These are phyloP conservation scores for Emergomyces africanus DNA, from an alignment of 2,329 filamentous ascomycete genomes.

Conservation along the genomic window DNA sequence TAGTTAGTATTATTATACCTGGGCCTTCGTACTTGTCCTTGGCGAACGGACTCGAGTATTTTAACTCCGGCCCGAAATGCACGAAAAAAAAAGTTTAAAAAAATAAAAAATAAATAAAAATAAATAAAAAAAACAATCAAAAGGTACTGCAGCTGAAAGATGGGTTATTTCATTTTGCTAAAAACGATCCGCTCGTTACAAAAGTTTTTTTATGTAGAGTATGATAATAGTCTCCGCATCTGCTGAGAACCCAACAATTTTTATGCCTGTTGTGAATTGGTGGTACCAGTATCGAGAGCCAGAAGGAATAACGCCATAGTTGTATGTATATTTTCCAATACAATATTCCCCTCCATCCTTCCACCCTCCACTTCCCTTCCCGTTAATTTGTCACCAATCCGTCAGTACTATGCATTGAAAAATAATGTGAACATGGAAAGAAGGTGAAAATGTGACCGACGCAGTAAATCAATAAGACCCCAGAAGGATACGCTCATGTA, in stretches of 20 bases:
- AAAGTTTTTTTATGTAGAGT: neutral
- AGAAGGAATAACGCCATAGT: neutral
- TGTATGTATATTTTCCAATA: neutral
- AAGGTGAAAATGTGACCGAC: neutral
- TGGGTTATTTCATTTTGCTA: neutral
- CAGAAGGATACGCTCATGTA: neutral
- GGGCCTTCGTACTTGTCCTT: too few relatives aligned
- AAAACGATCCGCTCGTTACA: neutral
- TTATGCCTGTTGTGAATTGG: neutral
- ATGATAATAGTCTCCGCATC: neutral
- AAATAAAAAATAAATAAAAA: neutral
- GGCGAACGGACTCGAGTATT: neutral
- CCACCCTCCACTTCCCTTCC: too few relatives aligned
- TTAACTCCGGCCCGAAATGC: neutral
- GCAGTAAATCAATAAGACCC: neutral
- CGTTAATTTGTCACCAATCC: neutral
- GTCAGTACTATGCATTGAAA: neutral
- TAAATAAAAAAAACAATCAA: neutral
- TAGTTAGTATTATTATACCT: too few relatives aligned
- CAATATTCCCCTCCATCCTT: neutral
- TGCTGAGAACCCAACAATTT: neutral
- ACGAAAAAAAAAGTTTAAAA: neutral
- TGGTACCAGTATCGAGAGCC: neutral
- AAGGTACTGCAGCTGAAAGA: neutral
- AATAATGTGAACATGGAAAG: neutral